Conservation (phyloP, 2,329 filamentous ascomycete genomes). For the Pseudocercospora eumusae region DNA sequence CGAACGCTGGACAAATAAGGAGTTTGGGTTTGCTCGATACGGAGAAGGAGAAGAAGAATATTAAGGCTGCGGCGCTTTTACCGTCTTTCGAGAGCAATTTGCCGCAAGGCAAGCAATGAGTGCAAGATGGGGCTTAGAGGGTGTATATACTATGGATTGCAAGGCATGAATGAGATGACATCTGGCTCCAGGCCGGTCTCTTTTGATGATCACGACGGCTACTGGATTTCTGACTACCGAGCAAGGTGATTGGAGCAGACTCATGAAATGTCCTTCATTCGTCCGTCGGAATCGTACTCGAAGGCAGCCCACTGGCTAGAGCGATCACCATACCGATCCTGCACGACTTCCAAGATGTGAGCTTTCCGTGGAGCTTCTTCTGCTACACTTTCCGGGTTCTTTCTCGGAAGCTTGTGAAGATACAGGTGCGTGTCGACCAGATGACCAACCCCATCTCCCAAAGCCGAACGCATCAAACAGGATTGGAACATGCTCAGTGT, state of each 20-base stretch:
- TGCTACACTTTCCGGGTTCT: constrained; percentile 40
- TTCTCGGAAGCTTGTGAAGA: constrained; percentile 41
- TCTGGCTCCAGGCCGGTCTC: background rate
- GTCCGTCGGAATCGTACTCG: constrained; percentile 26
- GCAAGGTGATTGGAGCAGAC: background rate
- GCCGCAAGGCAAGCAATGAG: constrained; percentile 20
- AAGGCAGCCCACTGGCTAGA: constrained; percentile 45
- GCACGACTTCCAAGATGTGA: constrained; percentile 48
- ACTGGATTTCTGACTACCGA: background rate
- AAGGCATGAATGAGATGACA: constrained; percentile 6
- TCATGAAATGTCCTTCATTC: constrained; percentile 18
- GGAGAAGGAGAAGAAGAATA: constrained; percentile 67
- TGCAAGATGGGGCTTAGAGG: background rate
- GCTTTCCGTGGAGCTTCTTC: constrained; percentile 31
- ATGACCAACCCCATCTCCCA: constrained; percentile 42
- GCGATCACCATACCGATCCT: constrained; percentile 43
- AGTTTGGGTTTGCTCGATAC: constrained; percentile 75
- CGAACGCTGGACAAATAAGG: constrained; percentile 82
- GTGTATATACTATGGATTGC: background rate
- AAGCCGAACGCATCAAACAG: constrained; percentile 40
- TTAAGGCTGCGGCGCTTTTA: constrained; percentile 48
- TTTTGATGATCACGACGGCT: background rate
- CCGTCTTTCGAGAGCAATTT: constrained; percentile 38
- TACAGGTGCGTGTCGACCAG: constrained; percentile 47
- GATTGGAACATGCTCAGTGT: constrained; percentile 47